Base-by-base conservation (phyloP, 805 yeast genomes). In the Wickerhamiella sergipiensis region DNA sequence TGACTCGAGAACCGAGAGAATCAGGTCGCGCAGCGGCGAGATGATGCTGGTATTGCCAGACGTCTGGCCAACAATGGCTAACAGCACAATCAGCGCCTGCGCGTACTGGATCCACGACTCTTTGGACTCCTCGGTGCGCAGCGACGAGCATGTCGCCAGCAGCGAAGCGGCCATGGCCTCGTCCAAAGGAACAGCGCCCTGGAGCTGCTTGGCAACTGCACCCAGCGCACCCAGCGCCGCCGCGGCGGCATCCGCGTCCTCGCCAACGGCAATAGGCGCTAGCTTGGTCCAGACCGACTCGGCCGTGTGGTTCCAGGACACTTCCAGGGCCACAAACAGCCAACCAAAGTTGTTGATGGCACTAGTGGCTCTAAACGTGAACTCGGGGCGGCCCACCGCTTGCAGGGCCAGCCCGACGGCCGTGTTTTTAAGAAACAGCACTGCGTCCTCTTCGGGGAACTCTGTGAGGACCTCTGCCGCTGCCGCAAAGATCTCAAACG, bases 401-500 rank as follows among this genome's bases (percentile, higher is more conserved):
- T 58, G 40, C 69, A 61, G 48, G 77, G 64, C 40, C n/a, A 48
- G 52, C 1, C 58, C 53, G 15, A 55, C 45, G 17, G 58, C 51
- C 8, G 50, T 49, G 13, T 46, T 29, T 19, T 46, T 42, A 2
- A 59, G 48, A 13, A 55, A 43, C 12, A 47, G 43, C 7, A 56
- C 42, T n/a, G 55, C 50, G 6, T 52, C 54, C 5, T 55, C 55
- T 15, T 58, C 58, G 12, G 59, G 53, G 2, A 21, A 13, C 1
- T 50, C 58, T 33, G 77, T 76, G 8, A 72, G 58, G 26, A 70
- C 65, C 63, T 88, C 96, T 57, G 83, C 75, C 6, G 81, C 70
- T 1, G 89, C 83, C 1, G 96, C 79, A 22, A 86, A 70, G 31
- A 90, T 64, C 63, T 90, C 97, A 21, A 89, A 66, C 0, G 83